phyloP scores from a whole-genome alignment of 805 yeast species.

The Zygoascus ofunaensis region DNA sequence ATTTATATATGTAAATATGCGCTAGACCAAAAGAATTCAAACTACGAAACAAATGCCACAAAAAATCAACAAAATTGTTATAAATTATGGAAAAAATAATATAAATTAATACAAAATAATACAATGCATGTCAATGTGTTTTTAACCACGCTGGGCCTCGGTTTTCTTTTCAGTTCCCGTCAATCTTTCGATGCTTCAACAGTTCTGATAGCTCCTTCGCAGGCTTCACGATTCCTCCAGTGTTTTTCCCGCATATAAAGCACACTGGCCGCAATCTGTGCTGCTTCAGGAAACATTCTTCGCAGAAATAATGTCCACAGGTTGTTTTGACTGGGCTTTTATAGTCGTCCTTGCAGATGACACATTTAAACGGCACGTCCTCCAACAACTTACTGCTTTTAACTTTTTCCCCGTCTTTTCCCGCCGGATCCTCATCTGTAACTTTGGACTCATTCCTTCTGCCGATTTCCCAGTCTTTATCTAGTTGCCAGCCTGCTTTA shows the following conservation, averaged over 20 bases:
- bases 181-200: conserved; percentile 1
- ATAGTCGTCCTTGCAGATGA: conserved; percentile 49
- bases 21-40: neutral
- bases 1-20: neutral
- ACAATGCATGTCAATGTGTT: too few relatives aligned
- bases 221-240: conserved; percentile 51
- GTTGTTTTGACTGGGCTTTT: conserved; percentile 46
- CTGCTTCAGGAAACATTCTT: conserved; percentile 45
- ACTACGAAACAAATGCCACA: neutral
- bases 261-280: conserved; percentile 41
- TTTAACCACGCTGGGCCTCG: too few relatives aligned
- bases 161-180: neutral
- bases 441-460: conserved; percentile 18
- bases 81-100: neutral
- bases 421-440: neutral
- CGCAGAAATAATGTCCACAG: conserved; percentile 61
- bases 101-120: neutral
- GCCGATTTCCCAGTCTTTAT: conserved; percentile 57
- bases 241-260: conserved; percentile 48
- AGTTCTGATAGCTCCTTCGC: conserved; percentile 28
- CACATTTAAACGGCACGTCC: conserved; percentile 51
- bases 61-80: neutral
- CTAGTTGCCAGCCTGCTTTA: conserved; percentile 56
- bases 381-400: conserved; percentile 13
- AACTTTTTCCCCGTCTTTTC: conserved; percentile 3